Evolutionary conservation across 768 basidiomycete genomes (phyloP), one percentile per base, ranked within the genome.

Genomic region (Serendipita vermifera): DNA sequence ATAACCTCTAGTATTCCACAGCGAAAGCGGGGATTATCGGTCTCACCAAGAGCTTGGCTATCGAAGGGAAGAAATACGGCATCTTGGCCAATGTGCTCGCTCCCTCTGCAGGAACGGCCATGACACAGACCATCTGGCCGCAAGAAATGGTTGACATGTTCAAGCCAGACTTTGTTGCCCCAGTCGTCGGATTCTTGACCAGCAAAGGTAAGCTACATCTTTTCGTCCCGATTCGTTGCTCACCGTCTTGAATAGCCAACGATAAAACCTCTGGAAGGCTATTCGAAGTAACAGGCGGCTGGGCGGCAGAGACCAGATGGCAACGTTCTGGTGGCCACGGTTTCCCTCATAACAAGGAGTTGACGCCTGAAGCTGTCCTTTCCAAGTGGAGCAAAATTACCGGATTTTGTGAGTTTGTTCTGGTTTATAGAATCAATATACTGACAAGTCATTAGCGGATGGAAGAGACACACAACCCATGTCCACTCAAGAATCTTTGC

Each of bases 151-250:
- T 92, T 9, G 83, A 93, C 56, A 85, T 86, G 22, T 87, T 91
- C 76, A 92, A 91, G 82, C 91, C 94, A 38, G 90, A 96, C 63
- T 94, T 75, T 64, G 80, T 98, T 54, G 90, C 94, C 2, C 94
- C 96, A 7, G 65, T 98, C 40, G 91, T 96, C 26, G 93, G 91
- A 5, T 98, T 85, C 66, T 76, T 99, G 31, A 82, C 78, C 3
- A 90, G 87, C 65, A 78, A 82, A 68, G 79, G 77, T 80, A 57
- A 29, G 65, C n/a, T 17, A 13, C 20, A 24, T 54, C 17, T 24
- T 2, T 11, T 13, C 14, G 27, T 5, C 11, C 9, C 3, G 13
- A 17, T 36, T n/a, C 32, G 17, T 33, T n/a, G 20, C 32, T 3
- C 9, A 54, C 22, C 36, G 20, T 13, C 1, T 51, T 32, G 24